A percentile compares a stretch with the other conserved stretches of the same genome.
Conservation (phyloP, 1,139 yeast genomes). For the Blastobotrys arbuscula region DNA sequence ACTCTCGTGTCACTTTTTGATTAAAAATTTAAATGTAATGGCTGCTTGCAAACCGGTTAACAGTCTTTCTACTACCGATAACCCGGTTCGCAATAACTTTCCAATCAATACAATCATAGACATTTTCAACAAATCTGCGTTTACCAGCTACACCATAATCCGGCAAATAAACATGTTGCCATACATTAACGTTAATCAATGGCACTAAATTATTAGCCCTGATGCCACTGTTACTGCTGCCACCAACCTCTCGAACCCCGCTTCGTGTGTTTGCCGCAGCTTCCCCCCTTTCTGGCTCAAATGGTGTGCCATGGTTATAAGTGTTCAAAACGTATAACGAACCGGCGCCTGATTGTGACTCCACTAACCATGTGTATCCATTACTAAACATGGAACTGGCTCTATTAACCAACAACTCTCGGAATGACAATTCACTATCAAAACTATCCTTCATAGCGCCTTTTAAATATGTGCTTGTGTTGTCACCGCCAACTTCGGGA, state of each 20-base stretch:
- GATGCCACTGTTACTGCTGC: slow-evolving; percentile 6
- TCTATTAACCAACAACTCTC: slow-evolving; percentile 48
- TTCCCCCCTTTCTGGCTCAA: slow-evolving; percentile 32
- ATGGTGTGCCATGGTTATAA: slow-evolving; percentile 87
- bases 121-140: slow-evolving; percentile 64
- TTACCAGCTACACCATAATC: slow-evolving; percentile 87
- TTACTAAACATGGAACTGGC: slow-evolving; percentile 63
- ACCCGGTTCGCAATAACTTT: slow-evolving; percentile 46
- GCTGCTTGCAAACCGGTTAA: too few relatives aligned
- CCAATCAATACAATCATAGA: slow-evolving; percentile 86
- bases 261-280: slow-evolving; percentile 4
- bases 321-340: slow-evolving; percentile 54
- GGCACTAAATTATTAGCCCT: slow-evolving; percentile 47
- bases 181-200: slow-evolving; percentile 66
- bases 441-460: slow-evolving; percentile 33
- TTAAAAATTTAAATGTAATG: too few relatives aligned
- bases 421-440: slow-evolving; percentile 46
- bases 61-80: neutral
- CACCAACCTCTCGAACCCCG: slow-evolving; percentile 5
- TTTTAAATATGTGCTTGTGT: slow-evolving; percentile 13
- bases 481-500: slow-evolving; percentile 10
- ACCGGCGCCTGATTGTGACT: neutral
- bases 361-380: slow-evolving; percentile 88
- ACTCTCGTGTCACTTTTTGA: too few relatives aligned
- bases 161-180: slow-evolving; percentile 79